Evolutionary conservation across 2,329 filamentous ascomycete species (phyloP), one percentile per base, ranked within the genome.

Genomic region (Aspergillus oerlinghausenensis): DNA sequence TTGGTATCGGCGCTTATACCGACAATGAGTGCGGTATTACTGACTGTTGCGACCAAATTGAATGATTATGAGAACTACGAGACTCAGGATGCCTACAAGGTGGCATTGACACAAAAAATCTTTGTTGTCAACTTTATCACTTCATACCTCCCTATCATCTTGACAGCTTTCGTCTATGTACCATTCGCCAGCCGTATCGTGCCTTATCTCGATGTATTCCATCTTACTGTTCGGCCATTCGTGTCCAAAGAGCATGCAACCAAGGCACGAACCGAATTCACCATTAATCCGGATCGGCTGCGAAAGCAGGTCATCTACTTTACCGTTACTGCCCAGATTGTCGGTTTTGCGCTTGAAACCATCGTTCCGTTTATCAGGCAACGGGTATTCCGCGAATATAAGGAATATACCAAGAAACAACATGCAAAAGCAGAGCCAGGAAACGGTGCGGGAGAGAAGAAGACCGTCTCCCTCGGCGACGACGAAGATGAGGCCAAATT

Each of bases 121-220:
- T 97, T 99, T 67, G 87, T 97, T n/a, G 84, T 97, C 65, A 96
- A 97, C 78, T 97, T 97, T 75, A 93, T 97, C 73, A 96, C 92
- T 5, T 97, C 92, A 0, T 97, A 97, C 71, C 86, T 96, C 55
- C 89, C 91, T 1, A 86, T 96, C 19, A 88, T 96, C 70, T 82
- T 97, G 29, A 97, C 92, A 0, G 90, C 92, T 0, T 97, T 97
- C 67, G 87, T 97, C 61, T 97, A 97, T 67, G 89, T 96, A 17
- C 93, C 93, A 0, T 99, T 97, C 67, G 93, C 91, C 19, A 86
- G 87, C 60, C 75, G 92, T 32, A 85, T 99, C 21, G 87, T 95
- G 0, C 94, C 94, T 0, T 90, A 96, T 69, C 84, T 99, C 4
- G 88, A 97, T 65, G 79, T 97, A 58, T 96, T 96, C 79, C 84